Conservation (phyloP, 2,329 filamentous ascomycete genomes). For the Stachybotrys elegans region DNA sequence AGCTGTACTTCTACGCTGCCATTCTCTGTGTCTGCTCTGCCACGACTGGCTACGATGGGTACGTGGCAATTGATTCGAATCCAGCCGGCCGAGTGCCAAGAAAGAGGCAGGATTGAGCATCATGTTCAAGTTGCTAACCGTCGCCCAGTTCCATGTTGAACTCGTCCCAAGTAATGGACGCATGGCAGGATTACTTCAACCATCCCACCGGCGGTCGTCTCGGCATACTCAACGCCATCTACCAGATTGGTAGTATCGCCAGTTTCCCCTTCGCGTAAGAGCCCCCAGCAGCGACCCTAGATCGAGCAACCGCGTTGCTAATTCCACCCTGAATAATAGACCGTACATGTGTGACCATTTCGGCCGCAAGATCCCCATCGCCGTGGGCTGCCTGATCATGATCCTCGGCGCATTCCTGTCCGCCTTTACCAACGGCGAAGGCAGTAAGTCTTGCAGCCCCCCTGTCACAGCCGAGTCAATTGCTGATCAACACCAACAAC, state of each 20-base stretch:
- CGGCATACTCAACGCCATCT: constrained; percentile 4
- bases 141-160: constrained; percentile 2
- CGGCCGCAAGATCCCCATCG: constrained; percentile 48
- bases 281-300: neutral
- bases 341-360: constrained; percentile 49
- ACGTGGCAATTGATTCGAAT: too few relatives aligned
- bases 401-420: constrained; percentile 52
- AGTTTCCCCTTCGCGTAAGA: constrained; percentile 3
- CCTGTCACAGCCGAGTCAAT: neutral
- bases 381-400: constrained; percentile 51
- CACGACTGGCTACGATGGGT: constrained; percentile 53
- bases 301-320: neutral
- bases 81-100: too few relatives aligned
- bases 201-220: neutral
- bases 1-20: constrained; percentile 48
- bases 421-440: constrained; percentile 39
- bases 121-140: too few relatives aligned
- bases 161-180: constrained; percentile 3
- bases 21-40: constrained; percentile 50
- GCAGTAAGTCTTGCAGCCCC: constrained; percentile 14
- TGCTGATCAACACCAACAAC: neutral
- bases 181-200: constrained; percentile 3
- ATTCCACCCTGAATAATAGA: constrained; percentile 14
- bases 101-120: too few relatives aligned
- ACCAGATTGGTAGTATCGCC: constrained; percentile 3